Conservation (phyloP, 192 early-diverging fungal genomes). For the Polychytrium aggregatum region DNA sequence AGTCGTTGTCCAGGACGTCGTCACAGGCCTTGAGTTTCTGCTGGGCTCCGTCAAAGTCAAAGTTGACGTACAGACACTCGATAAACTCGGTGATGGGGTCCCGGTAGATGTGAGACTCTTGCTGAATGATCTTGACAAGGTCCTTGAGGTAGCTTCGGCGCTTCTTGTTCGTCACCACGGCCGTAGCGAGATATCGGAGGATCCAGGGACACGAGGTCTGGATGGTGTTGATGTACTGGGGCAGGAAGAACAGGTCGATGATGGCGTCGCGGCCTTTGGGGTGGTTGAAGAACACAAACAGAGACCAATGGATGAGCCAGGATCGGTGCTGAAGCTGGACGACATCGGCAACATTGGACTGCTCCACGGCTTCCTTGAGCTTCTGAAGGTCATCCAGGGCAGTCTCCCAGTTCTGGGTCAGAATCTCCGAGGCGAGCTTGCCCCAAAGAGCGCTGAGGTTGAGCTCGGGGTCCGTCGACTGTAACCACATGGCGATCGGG, state of each 20-base stretch:
- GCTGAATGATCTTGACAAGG: conserved; percentile 76
- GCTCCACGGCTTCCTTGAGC: conserved; percentile 80
- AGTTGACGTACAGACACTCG: conserved; percentile 80
- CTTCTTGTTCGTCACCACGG: conserved; percentile 79
- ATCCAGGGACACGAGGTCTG: conserved; percentile 96
- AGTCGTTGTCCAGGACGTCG: conserved; percentile 76
- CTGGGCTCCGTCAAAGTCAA: conserved; percentile 90
- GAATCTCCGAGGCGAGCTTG: conserved; percentile 90
- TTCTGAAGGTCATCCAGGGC: conserved; percentile 83
- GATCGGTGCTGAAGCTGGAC: conserved; percentile 87
- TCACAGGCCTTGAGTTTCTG: conserved; percentile 80
- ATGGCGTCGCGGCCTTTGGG: conserved; percentile 90
- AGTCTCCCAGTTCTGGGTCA: conserved; percentile 86
- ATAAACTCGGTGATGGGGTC: conserved; percentile 94
- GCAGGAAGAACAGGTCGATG: conserved; percentile 83
- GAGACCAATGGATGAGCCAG: conserved; percentile 93
- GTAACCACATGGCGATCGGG: too few relatives aligned
- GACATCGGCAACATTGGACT: conserved; percentile 48
- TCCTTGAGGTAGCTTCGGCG: conserved; percentile 79
- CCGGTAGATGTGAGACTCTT: conserved; percentile 57
- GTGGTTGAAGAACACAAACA: conserved; percentile 99
- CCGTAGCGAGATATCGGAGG: conserved; percentile 86
- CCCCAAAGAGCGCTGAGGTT: conserved; percentile 89
- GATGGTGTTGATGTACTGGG: conserved; percentile 93
- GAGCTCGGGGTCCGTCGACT: conserved; percentile 78